Evolutionary conservation across 2,329 filamentous ascomycete genomes (phyloP).

Genomic region (Fonsecaea pugnacius): DNA sequence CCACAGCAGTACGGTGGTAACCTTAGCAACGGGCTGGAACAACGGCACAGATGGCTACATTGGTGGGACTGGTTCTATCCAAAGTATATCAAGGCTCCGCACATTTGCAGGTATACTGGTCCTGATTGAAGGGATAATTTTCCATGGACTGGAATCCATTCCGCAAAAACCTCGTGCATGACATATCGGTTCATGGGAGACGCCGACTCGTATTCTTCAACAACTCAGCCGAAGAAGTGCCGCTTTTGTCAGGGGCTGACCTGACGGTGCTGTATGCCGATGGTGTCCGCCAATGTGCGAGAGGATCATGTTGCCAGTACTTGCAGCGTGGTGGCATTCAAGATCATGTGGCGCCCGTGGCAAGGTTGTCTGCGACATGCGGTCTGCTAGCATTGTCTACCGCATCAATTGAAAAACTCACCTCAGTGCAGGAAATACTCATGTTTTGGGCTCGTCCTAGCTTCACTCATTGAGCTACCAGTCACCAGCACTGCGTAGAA

Average conservation of each 20-base stretch:
- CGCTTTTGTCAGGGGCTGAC: background rate
- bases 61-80: constrained; percentile 9
- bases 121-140: constrained; percentile 4
- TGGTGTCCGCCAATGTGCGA: constrained; percentile 7
- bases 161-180: constrained; percentile 1
- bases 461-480: too few relatives aligned
- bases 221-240: too few relatives aligned
- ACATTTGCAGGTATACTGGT: constrained; percentile 4
- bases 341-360: background rate
- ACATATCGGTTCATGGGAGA: too few relatives aligned
- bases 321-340: constrained; percentile 1
- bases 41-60: constrained; percentile 19
- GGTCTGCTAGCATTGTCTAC: constrained; percentile 2
- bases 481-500: too few relatives aligned
- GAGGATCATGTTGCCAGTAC: constrained; percentile 9
- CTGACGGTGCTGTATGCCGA: constrained; percentile 5
- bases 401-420: constrained; percentile 1
- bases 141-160: background rate
- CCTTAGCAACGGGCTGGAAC: constrained; percentile 16
- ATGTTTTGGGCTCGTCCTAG: too few relatives aligned
- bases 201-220: too few relatives aligned
- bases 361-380: constrained; percentile 8
- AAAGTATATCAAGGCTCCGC: background rate
- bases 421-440: background rate
- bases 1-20: constrained; percentile 23